Percentiles rank a stretch among this genome's conserved stretches.
Conservation (phyloP, 768 basidiomycete genomes). For the Lactifluus rugatus region DNA sequence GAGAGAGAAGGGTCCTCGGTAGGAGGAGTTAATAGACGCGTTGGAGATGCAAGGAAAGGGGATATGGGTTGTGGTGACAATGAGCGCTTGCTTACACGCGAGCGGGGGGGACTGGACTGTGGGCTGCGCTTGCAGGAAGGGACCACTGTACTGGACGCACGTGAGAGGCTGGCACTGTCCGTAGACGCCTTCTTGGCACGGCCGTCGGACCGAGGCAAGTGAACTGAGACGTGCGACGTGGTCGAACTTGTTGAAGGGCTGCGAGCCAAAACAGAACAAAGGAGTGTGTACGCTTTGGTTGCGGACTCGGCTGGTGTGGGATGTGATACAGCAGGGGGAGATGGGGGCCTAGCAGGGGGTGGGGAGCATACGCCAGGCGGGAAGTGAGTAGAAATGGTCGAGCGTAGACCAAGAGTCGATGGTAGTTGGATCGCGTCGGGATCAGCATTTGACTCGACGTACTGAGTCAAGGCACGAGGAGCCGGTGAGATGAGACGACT, state of each 20-base stretch:
- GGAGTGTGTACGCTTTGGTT: constrained; percentile 52
- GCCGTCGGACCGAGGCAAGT: constrained; percentile 1
- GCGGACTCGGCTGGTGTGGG: constrained; percentile 22
- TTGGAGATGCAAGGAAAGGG: constrained; percentile 24
- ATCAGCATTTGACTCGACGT: constrained; percentile 48
- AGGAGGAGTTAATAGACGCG: constrained; percentile 44
- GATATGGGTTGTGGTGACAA: constrained; percentile 10
- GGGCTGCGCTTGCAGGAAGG: constrained; percentile 1
- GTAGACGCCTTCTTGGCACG: not conserved
- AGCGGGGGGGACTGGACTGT: constrained; percentile 10
- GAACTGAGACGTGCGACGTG: not conserved
- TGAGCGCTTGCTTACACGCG: constrained; percentile 18
- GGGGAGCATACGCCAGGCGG: constrained; percentile 17
- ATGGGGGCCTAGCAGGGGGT: not conserved
- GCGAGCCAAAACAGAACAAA: constrained; percentile 41
- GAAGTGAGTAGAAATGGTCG: constrained; percentile 18
- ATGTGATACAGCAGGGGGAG: not conserved
- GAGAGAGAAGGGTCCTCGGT: constrained; percentile 42
- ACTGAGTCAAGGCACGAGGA: constrained; percentile 69
- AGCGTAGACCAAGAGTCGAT: constrained; percentile 58
- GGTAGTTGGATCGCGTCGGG: constrained; percentile 49
- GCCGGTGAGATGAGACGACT: constrained; percentile 53
- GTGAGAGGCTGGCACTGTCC: not conserved
- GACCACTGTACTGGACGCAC: not conserved
- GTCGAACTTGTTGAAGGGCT: constrained; percentile 17